Evolutionary conservation across 257 asterid genomes (phyloP).

Genomic region (Solanum pimpinellifolium): DNA sequence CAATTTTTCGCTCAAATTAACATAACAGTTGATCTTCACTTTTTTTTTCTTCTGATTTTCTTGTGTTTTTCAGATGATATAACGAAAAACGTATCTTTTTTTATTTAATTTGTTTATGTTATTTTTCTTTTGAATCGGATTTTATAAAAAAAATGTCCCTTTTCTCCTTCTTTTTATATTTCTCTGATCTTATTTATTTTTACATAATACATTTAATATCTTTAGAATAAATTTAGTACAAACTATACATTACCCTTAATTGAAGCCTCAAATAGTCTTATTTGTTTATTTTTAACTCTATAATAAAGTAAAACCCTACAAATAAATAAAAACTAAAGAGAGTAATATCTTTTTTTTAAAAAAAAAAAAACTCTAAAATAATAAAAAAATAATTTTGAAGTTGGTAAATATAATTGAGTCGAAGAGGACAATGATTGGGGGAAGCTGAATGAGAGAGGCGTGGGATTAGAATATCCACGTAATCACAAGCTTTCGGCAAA

Average conservation of each 20-base stretch:
- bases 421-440: not conserved
- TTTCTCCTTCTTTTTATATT: not conserved
- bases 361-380: not conserved
- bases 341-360: not conserved
- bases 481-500: constrained; percentile 49
- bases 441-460: not conserved
- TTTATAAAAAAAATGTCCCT: accelerated
- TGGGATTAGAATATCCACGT: not conserved
- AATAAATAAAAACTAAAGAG: too few species aligned
- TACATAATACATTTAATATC: too few species aligned
- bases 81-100: not conserved
- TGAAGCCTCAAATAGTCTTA: too few species aligned
- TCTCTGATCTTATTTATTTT: too few species aligned
- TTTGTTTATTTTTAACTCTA: too few species aligned
- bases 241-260: too few species aligned
- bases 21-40: not conserved
- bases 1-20: too few species aligned
- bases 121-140: not conserved
- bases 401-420: not conserved
- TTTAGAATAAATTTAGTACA: too few species aligned
- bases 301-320: too few species aligned
- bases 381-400: not conserved
- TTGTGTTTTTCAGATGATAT: too few species aligned
- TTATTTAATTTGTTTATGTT: too few species aligned
- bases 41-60: too few species aligned